Conservation (phyloP, 2,329 filamentous ascomycete genomes). For the Colletotrichum kahawae region DNA sequence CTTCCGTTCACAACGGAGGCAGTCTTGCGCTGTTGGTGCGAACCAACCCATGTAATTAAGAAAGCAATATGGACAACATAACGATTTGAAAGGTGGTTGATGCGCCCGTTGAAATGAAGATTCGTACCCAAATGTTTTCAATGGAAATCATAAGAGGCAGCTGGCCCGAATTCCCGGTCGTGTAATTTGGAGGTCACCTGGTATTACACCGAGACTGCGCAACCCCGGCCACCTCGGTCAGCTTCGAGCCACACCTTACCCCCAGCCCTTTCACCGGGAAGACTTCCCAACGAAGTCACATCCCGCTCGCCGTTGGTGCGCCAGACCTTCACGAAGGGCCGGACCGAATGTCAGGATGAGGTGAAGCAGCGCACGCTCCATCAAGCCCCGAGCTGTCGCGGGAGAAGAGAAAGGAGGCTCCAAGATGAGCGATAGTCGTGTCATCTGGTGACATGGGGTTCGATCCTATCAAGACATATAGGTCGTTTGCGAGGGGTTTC, state of each 20-base stretch:
- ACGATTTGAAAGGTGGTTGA: neutral
- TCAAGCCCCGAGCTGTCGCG: neutral
- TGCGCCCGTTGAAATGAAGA: neutral
- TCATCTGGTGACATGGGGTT: neutral
- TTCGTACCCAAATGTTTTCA: neutral
- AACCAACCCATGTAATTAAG: neutral
- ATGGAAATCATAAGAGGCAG: neutral
- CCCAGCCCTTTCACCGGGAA: neutral
- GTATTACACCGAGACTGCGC: neutral
- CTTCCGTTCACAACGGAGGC: neutral
- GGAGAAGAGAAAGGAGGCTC: neutral
- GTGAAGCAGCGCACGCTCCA: neutral
- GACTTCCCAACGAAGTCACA: constrained; percentile 7
- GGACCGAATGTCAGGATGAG: constrained; percentile 3
- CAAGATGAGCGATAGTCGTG: neutral
- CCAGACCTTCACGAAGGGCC: neutral
- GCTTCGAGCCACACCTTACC: neutral
- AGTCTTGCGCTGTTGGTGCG: neutral
- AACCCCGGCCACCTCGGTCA: constrained; percentile 8
- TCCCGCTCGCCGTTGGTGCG: neutral
- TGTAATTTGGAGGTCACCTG: neutral
- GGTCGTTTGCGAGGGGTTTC: neutral
- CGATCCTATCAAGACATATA: neutral
- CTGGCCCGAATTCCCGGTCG: constrained; percentile 6
- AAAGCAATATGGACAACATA: neutral